Conservation (phyloP, 768 basidiomycete species). For the Pleurotus eryngii region DNA sequence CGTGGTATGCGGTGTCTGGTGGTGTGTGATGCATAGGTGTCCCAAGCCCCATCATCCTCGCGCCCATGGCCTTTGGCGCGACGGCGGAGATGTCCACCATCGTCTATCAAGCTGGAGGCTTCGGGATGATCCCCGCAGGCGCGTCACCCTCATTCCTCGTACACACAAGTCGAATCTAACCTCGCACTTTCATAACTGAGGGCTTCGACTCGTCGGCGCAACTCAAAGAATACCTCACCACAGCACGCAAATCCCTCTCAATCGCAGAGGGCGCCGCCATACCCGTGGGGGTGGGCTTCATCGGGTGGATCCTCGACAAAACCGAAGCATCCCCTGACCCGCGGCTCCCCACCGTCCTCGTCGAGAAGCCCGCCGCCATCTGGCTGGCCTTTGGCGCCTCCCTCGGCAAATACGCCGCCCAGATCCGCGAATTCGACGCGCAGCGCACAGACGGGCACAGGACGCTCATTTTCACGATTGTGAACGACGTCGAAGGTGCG, state of each 20-base stretch:
- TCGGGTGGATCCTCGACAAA: constrained; percentile 55
- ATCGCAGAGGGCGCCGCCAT: constrained; percentile 29
- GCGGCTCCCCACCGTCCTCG: constrained; percentile 40
- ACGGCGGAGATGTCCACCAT: constrained; percentile 33
- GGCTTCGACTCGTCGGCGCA: constrained; percentile 33
- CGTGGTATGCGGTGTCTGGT: too few species aligned
- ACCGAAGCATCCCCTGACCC: constrained; percentile 29
- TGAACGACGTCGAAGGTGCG: constrained; percentile 48
- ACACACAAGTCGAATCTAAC: too few species aligned
- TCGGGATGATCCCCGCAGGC: constrained; percentile 57
- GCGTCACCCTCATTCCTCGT: neutral
- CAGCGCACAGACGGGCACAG: constrained; percentile 30
- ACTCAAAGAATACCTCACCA: constrained; percentile 37
- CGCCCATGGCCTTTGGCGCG: constrained; percentile 54
- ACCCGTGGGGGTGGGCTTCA: constrained; percentile 56
- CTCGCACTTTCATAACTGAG: too few species aligned
- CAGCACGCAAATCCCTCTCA: constrained; percentile 31
- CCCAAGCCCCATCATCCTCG: constrained; percentile 47
- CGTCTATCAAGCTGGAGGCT: constrained; percentile 51
- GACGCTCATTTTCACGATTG: constrained; percentile 52
- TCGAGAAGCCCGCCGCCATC: constrained; percentile 44
- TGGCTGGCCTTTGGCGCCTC: constrained; percentile 63
- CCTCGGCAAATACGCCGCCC: constrained; percentile 47
- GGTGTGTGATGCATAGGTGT: constrained; percentile 29
- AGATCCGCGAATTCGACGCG: constrained; percentile 37